phyloP scores from a whole-genome alignment of 2,329 filamentous ascomycete species.

The Dactylonectria macrodidyma region DNA sequence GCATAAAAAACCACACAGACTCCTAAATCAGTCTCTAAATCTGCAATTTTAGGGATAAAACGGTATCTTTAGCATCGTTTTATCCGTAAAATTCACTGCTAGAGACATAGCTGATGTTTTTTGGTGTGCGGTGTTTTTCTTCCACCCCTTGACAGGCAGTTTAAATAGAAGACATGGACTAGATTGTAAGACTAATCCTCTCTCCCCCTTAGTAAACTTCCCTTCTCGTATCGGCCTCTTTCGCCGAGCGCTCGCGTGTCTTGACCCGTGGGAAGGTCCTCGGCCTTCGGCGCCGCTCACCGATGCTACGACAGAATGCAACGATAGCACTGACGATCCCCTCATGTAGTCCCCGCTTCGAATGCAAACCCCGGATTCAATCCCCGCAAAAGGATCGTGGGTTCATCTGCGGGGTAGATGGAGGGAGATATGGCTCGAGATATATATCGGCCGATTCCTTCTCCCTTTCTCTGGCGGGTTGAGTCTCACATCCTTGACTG shows the following conservation, averaged over 20 bases:
- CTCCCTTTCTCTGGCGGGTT: neutral
- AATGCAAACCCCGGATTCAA: constrained; percentile 1
- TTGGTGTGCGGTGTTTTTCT: too few relatives aligned
- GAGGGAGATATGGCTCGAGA: neutral
- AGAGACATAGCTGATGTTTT: too few relatives aligned
- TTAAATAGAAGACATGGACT: too few relatives aligned
- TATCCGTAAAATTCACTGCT: too few relatives aligned
- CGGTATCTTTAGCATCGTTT: too few relatives aligned
- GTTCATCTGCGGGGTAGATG: neutral
- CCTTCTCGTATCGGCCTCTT: neutral
- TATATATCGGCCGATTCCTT: neutral
- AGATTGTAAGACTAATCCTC: too few relatives aligned
- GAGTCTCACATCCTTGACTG: neutral
- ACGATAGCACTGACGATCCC: neutral
- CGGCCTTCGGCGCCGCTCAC: constrained; percentile 10
- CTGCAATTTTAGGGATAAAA: too few relatives aligned
- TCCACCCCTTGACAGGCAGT: too few relatives aligned
- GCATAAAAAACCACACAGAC: too few relatives aligned
- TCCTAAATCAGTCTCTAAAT: too few relatives aligned
- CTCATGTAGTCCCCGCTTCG: constrained; percentile 1
- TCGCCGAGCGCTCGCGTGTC: neutral
- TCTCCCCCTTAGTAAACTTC: too few relatives aligned
- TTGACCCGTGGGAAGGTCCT: neutral
- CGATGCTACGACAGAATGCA: neutral
- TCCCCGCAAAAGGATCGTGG: neutral